These are phyloP conservation scores for Phaseolus lunatus DNA, from an alignment of 306 rosid species.

Conservation along the genomic window DNA sequence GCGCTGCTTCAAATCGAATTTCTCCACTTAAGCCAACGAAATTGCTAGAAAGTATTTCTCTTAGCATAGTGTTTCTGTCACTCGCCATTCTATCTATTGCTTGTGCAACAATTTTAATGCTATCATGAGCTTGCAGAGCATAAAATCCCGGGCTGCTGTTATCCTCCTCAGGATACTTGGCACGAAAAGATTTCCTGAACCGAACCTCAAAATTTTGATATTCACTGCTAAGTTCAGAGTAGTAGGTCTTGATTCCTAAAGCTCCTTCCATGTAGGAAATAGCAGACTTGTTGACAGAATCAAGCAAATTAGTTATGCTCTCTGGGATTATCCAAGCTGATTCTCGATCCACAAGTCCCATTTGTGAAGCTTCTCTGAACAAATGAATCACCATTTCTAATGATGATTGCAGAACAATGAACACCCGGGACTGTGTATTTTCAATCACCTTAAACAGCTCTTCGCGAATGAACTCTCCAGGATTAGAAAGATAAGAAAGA, in stretches of 20 bases:
- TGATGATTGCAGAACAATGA: slow-evolving; percentile 67
- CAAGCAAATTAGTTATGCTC: slow-evolving; percentile 60
- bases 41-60: slow-evolving; percentile 47
- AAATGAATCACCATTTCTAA: slow-evolving; percentile 57
- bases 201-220: slow-evolving; percentile 48
- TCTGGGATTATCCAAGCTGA: slow-evolving; percentile 78
- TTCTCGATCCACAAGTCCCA: slow-evolving; percentile 61
- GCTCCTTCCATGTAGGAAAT: slow-evolving; percentile 69
- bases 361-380: slow-evolving; percentile 63
- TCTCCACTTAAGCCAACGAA: slow-evolving; percentile 67
- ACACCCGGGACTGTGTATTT: slow-evolving; percentile 62
- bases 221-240: slow-evolving; percentile 47
- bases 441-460: slow-evolving; percentile 56
- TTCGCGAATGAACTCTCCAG: slow-evolving; percentile 40
- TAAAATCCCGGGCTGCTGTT: slow-evolving; percentile 58
- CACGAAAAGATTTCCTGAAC: slow-evolving; percentile 51
- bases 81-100: slow-evolving; percentile 49
- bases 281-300: slow-evolving; percentile 49
- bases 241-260: slow-evolving; percentile 68
- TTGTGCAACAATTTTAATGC: slow-evolving; percentile 54
- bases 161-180: slow-evolving; percentile 54
- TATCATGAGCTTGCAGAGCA: slow-evolving; percentile 72
- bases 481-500: slow-evolving; percentile 49
- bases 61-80: slow-evolving; percentile 11
- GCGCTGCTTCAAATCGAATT: slow-evolving; percentile 55